Conservation (phyloP, 768 basidiomycete genomes). For the Serendipita indica region DNA sequence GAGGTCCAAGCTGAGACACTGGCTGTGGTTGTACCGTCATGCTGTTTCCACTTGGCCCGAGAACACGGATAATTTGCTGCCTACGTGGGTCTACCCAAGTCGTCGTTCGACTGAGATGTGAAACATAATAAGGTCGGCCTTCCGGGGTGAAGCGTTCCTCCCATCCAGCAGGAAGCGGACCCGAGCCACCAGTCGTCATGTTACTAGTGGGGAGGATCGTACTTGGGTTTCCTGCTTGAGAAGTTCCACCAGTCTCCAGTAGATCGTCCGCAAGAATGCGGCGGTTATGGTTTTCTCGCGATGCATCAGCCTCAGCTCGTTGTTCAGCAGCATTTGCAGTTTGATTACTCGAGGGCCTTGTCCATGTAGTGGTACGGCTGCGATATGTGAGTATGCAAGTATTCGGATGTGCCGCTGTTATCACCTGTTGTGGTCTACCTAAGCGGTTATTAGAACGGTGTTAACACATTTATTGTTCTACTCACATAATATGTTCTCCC, state of each 20-base stretch:
- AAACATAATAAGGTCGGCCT: constrained; percentile 59
- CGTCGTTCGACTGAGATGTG: constrained; percentile 73
- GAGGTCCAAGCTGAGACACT: constrained; percentile 51
- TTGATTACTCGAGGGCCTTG: constrained; percentile 27
- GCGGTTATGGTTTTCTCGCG: constrained; percentile 22
- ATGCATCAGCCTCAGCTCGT: constrained; percentile 6
- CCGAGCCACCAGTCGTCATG: constrained; percentile 26
- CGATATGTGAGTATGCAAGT: constrained; percentile 15
- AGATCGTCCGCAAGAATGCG: constrained; percentile 17
- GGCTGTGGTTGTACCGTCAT: constrained; percentile 35
- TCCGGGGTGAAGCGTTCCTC: constrained; percentile 85
- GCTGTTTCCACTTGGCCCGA: constrained; percentile 86
- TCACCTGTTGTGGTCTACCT: constrained; percentile 71
- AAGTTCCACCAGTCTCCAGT: constrained; percentile 15
- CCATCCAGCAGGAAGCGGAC: constrained; percentile 77
- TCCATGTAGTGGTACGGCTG: constrained; percentile 27
- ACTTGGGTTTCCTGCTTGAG: constrained; percentile 14
- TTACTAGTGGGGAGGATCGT: constrained; percentile 4
- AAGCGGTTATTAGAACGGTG: not conserved
- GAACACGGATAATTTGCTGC: constrained; percentile 72
- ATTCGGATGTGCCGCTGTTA: constrained; percentile 46
- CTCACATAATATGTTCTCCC: constrained; percentile 52
- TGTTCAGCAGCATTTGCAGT: constrained; percentile 1
- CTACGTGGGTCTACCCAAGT: constrained; percentile 85
- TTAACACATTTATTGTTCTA: not conserved